These are phyloP conservation scores for Xanthoparmelia taractica DNA, from an alignment of 495 filamentous ascomycete species.

Conservation along the genomic window DNA sequence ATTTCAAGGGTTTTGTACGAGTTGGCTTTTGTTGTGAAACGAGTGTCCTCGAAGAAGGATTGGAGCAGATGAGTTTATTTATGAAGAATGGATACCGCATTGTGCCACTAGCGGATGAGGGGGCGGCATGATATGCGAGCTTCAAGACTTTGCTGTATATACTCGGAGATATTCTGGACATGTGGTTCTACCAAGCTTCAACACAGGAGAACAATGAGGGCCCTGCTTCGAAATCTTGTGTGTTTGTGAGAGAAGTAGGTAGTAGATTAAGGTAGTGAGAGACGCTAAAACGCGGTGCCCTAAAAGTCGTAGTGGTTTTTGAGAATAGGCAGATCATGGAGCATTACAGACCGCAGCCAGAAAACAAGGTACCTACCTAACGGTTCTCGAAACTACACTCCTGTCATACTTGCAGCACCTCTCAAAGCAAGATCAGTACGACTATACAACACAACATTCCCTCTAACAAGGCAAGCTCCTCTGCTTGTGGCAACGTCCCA, in stretches of 20 bases:
- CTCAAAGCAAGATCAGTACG: not conserved
- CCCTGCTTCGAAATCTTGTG: too few relatives aligned
- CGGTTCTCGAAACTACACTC: not conserved
- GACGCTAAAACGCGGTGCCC: not conserved
- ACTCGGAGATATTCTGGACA: not conserved
- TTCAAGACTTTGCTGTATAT: not conserved
- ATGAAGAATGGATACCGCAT: slow-evolving; percentile 53
- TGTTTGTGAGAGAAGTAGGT: too few relatives aligned
- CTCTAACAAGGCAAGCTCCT: not conserved
- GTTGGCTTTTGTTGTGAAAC: slow-evolving; percentile 75
- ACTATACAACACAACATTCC: not conserved
- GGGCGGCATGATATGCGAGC: not conserved
- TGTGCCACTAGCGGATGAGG: slow-evolving; percentile 32
- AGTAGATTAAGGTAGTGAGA: not conserved
- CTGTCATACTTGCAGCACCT: not conserved
- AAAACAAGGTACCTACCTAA: not conserved
- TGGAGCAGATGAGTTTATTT: slow-evolving; percentile 56
- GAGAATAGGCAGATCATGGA: not conserved
- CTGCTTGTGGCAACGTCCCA: too few relatives aligned
- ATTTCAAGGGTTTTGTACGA: slow-evolving; percentile 72
- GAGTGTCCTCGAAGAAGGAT: slow-evolving; percentile 56
- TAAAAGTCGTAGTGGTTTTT: not conserved
- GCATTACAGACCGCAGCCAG: not conserved
- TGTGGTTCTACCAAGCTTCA: not conserved
- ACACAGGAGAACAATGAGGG: too few relatives aligned